Conservation (phyloP, 805 yeast species). For the Candida stauntonica region DNA sequence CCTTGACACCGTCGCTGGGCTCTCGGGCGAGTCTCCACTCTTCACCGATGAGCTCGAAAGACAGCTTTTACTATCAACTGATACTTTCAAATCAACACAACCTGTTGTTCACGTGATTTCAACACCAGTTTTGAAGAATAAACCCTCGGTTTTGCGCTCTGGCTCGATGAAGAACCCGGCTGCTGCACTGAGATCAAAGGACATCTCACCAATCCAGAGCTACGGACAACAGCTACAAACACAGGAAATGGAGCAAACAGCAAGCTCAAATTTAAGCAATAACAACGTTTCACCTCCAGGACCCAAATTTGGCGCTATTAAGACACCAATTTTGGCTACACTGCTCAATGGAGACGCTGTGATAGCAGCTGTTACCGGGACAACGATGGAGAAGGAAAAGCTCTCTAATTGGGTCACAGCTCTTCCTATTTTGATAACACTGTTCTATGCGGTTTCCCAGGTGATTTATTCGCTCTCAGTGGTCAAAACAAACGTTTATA, state of each 20-base stretch:
- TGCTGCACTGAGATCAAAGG: conserved; percentile 5
- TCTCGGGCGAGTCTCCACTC: neutral
- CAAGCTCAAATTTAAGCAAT: neutral
- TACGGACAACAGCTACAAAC: conserved; percentile 1
- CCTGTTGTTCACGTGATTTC: conserved; percentile 3
- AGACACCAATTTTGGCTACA: conserved; percentile 20
- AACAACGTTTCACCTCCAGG: neutral
- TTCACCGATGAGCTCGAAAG: conserved; percentile 10
- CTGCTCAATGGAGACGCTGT: conserved; percentile 15
- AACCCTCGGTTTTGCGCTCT: neutral
- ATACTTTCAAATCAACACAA: conserved; percentile 5
- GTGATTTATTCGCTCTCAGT: conserved; percentile 50
- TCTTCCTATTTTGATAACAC: conserved; percentile 26
- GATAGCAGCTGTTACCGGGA: conserved; percentile 3
- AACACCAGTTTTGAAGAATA: conserved; percentile 1
- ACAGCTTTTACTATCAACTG: conserved; percentile 12
- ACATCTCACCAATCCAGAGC: conserved; percentile 12
- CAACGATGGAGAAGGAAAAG: neutral
- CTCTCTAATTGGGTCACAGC: conserved; percentile 6
- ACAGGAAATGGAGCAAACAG: too few species aligned
- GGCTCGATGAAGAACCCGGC: neutral
- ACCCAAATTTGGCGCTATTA: conserved; percentile 11
- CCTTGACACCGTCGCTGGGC: neutral
- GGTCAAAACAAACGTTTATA: conserved; percentile 81
- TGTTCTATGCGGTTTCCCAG: conserved; percentile 27